Conservation (phyloP, 208 protist species). For the Trypanosoma caninum region DNA sequence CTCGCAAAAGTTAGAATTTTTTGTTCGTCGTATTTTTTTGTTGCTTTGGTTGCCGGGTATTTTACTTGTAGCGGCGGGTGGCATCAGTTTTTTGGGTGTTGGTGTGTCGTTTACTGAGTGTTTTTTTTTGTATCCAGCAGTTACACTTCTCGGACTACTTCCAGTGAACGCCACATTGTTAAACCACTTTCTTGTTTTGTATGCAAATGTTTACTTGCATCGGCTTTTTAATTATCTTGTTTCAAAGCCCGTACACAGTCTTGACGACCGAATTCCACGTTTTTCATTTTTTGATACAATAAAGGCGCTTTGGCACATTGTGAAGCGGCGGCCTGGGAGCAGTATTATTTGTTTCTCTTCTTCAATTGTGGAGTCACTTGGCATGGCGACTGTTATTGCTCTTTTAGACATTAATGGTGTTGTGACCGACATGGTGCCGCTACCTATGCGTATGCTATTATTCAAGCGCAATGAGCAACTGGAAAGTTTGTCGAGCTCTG, state of each 20-base stretch:
- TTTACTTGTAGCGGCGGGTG: slow-evolving; percentile 39
- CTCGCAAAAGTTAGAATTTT: slow-evolving; percentile 82
- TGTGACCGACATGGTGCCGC: slow-evolving; percentile 88
- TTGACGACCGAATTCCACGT: slow-evolving; percentile 77
- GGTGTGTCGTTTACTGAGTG: slow-evolving; percentile 48
- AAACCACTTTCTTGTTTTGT: slow-evolving; percentile 73
- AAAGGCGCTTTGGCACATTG: slow-evolving; percentile 44
- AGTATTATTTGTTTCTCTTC: slow-evolving; percentile 68
- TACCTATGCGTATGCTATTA: slow-evolving; percentile 71
- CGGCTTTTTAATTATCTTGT: slow-evolving; percentile 81
- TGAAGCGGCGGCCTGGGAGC: slow-evolving; percentile 42
- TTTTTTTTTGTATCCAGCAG: slow-evolving; percentile 59
- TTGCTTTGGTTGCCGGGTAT: slow-evolving; percentile 66
- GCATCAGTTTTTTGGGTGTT: slow-evolving; percentile 37
- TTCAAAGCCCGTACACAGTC: slow-evolving; percentile 43
- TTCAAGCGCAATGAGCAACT: slow-evolving; percentile 29
- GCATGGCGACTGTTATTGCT: slow-evolving; percentile 81
- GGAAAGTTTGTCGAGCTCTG: slow-evolving; percentile 48
- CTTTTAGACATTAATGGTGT: slow-evolving; percentile 81
- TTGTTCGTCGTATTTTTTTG: slow-evolving; percentile 73
- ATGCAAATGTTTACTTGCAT: slow-evolving; percentile 83
- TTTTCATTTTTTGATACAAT: slow-evolving; percentile 67
- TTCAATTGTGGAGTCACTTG: slow-evolving; percentile 80
- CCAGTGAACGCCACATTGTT: slow-evolving; percentile 83
- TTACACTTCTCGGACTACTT: slow-evolving; percentile 78